These are phyloP conservation scores for Pochonia chlamydosporia DNA, from an alignment of 2,329 filamentous ascomycete species.

Conservation along the genomic window DNA sequence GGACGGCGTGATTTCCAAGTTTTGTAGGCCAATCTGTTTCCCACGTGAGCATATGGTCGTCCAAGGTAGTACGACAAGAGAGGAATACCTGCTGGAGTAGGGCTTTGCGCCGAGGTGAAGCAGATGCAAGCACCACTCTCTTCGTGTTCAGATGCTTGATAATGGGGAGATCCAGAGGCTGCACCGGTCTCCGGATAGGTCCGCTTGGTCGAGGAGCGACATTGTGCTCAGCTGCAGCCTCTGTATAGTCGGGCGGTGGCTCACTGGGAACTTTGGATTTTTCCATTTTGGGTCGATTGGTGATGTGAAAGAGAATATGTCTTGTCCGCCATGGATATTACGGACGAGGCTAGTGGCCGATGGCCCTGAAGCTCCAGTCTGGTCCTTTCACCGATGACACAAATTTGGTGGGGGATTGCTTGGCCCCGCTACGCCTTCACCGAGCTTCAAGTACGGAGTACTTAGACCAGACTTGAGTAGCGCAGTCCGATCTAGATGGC, in stretches of 20 bases:
- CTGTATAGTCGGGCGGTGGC: constrained; percentile 40
- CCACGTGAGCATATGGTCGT: constrained; percentile 9
- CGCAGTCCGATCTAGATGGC: too few relatives aligned
- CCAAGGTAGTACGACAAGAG: background rate
- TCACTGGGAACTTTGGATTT: constrained; percentile 26
- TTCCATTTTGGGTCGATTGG: constrained; percentile 17
- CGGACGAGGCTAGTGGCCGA: too few relatives aligned
- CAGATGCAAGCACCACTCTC: constrained; percentile 83
- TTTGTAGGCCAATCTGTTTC: constrained; percentile 65
- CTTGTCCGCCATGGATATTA: too few relatives aligned
- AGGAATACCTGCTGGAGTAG: constrained; percentile 63
- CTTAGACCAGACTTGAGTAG: too few relatives aligned
- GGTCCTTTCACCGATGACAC: too few relatives aligned
- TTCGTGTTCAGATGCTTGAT: constrained; percentile 70
- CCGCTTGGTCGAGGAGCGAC: constrained; percentile 17
- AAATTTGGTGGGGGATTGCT: too few relatives aligned
- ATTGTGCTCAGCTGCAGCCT: constrained; percentile 32
- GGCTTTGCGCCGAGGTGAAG: constrained; percentile 77
- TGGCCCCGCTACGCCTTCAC: too few relatives aligned
- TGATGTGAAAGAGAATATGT: too few relatives aligned
- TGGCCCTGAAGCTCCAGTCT: too few relatives aligned
- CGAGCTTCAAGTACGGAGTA: too few relatives aligned
- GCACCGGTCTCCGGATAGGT: constrained; percentile 44
- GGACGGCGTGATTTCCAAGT: constrained; percentile 81
- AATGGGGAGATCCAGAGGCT: constrained; percentile 73